Evolutionary conservation across 2,329 filamentous ascomycete species (phyloP), one percentile per base, ranked within the genome.

Genomic region (Verticillium klebahnii): DNA sequence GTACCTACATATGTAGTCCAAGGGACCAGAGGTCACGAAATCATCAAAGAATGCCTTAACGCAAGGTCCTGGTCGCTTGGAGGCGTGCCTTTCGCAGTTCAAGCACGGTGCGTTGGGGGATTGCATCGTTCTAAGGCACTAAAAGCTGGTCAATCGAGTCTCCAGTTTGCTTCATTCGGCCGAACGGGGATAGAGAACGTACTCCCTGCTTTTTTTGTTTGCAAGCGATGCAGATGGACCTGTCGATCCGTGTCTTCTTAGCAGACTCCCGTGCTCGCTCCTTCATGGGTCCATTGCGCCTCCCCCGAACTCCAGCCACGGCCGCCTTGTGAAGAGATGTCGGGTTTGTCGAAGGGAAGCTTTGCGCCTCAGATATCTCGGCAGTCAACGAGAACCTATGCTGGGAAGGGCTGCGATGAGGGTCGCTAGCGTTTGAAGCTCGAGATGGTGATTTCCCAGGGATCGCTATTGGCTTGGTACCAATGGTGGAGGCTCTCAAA

Each of bases 1-100:
- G 65, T 74, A 60, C 63, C 37, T 71, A 79, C 77, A 79, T 57
- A 79, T 75, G 62, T 78, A 78, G 62, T 80, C 79, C 67, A 75
- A 78, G 5, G 76, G 77, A 50, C 76, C 77, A 50, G 74, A 75
- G 62, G 77, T 74, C 29, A 79, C 74, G 59, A 79, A 75, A 59
- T 73, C 77, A 23, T 75, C 71, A 61, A 80, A 80, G 62, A 77
- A 76, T 32, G 77, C 76, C 34, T 71, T 73, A 8, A 75, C 75
- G 63, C 77, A 80, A 12, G 77, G 76, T 1, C 65, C 65, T 17
- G 60, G 59, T 59, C 64, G 62, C 14, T 61, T 64, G 36, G 54
- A 59, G 7, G 60, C 59, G 6, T 61, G 59, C 29, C 36, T 62
- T n/a, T 59, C 37, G 39, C 65, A 66, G 9, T 63, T 59, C 29